Evolutionary conservation across 805 yeast genomes (phyloP), one percentile per base, ranked within the genome.

Genomic region (Wickerhamomyces ciferrii): DNA sequence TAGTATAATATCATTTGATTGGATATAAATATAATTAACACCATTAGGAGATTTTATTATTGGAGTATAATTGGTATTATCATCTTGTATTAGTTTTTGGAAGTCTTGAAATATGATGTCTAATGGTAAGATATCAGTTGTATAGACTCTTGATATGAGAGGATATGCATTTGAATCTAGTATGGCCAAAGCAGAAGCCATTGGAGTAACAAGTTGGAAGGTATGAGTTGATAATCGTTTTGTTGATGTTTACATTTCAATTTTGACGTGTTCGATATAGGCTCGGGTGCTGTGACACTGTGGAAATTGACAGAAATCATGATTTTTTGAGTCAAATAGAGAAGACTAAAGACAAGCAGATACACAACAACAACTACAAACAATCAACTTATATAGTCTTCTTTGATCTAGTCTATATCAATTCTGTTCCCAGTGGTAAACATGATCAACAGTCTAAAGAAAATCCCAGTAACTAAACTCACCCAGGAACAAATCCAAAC

Each of bases 121-220:
- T 17, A 72, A 65, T 39, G 70, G 52, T 4, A 87, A 81, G 18
- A 85, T 75, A 55, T 85, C 90, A 3, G 87, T 86, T 49, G 82
- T 77, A 61, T 84, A 85, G 60, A 84, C 86, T 45, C 92, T 67
- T 19, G 84, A 74, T 44, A 85, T 74, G 45, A 85, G 71, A 24
- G 87, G 81, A 56, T 81, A 77, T 32, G 87, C 88, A 56, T 79
- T 77, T 56, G 76, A 74, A 62, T 84, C 89, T 47, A 85, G 72
- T 55, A 85, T 80, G 54, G 79, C 84, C 42, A 85, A 73, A 46
- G 83, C 84, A 42, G 88, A 83, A 35, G 87, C 87, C 87, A 83
- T 79, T 37, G 31, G 27, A 38, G 8, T 20, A 29, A 7, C 32
- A 7, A 11, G 32, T 9, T 11, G 4, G n/a, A n/a, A 4, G 32